Conservation (phyloP, 2,329 filamentous ascomycete genomes). For the Dryadomyces quercus-mongolicae region DNA sequence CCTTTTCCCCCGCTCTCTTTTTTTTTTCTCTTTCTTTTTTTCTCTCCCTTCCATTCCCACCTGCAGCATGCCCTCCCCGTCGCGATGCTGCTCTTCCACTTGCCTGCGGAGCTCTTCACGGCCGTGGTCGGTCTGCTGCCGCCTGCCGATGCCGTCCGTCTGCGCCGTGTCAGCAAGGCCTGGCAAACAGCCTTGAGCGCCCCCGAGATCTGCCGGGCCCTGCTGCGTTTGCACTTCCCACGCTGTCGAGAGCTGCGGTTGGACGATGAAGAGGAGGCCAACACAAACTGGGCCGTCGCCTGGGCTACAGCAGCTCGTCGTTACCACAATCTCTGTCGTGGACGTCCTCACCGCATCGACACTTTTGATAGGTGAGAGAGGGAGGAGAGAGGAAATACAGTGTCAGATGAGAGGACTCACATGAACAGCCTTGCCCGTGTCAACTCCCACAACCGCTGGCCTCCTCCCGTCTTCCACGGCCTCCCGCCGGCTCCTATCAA, state of each 20-base stretch:
- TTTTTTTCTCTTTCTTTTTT: too few relatives aligned
- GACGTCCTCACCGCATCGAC: conserved; percentile 31
- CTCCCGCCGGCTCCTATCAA: not conserved
- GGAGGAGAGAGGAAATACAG: not conserved
- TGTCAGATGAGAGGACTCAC: not conserved
- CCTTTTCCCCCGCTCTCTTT: too few relatives aligned
- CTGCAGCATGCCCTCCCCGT: too few relatives aligned
- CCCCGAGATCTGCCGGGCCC: conserved; percentile 29
- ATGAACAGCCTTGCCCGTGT: not conserved
- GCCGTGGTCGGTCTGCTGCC: conserved; percentile 36
- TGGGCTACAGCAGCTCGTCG: conserved; percentile 38
- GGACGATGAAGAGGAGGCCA: not conserved
- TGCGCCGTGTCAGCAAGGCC: conserved; percentile 36
- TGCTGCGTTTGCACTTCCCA: conserved; percentile 40
- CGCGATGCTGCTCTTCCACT: not conserved
- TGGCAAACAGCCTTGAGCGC: conserved; percentile 39
- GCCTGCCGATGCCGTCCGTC: conserved; percentile 35
- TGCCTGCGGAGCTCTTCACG: conserved; percentile 36
- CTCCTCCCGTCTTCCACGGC: not conserved
- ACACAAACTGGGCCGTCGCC: conserved; percentile 28
- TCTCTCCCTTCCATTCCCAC: too few relatives aligned
- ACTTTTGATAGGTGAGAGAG: conserved; percentile 20
- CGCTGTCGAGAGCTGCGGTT: conserved; percentile 37
- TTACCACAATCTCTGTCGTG: conserved; percentile 39
- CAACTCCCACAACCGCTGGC: not conserved